Evolutionary conservation across 768 basidiomycete species (phyloP).

Genomic region (Lactarius akahatsu): DNA sequence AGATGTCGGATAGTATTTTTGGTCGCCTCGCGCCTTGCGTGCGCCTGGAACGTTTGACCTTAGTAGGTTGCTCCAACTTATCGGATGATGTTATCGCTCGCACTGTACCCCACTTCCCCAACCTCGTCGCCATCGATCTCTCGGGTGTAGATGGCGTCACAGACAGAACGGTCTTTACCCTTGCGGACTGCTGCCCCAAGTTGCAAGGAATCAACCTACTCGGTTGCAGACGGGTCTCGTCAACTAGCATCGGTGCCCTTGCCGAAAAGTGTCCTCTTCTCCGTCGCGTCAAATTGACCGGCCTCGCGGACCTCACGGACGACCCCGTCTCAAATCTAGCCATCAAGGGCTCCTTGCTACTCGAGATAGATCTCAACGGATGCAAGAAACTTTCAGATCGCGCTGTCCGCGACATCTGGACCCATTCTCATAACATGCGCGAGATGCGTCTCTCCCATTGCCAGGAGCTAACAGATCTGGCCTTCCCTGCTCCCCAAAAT

Average conservation of each 20-base stretch:
- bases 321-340: conserved; percentile 72
- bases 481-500: conserved; percentile 73
- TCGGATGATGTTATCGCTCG: conserved; percentile 60
- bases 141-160: conserved; percentile 67
- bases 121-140: conserved; percentile 84
- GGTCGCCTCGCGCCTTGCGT: conserved; percentile 68
- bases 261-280: conserved; percentile 74
- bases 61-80: conserved; percentile 73
- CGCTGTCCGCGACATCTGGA: conserved; percentile 82
- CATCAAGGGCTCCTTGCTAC: conserved; percentile 74
- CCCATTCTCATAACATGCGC: conserved; percentile 75
- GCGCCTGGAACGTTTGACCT: conserved; percentile 83
- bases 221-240: conserved; percentile 78
- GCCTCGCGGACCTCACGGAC: conserved; percentile 75
- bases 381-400: conserved; percentile 76
- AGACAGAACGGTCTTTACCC: conserved; percentile 66
- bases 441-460: conserved; percentile 88
- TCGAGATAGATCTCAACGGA: conserved; percentile 92
- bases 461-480: conserved; percentile 72
- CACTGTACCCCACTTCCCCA: conserved; percentile 68
- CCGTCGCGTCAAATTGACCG: conserved; percentile 86
- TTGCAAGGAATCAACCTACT: conserved; percentile 92
- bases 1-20: conserved; percentile 75
- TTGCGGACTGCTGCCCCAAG: conserved; percentile 67
- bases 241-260: conserved; percentile 72